Evolutionary conservation across 176 grass and related monocot genomes (phyloP).

Genomic region (Eremochloa ophiuroides): DNA sequence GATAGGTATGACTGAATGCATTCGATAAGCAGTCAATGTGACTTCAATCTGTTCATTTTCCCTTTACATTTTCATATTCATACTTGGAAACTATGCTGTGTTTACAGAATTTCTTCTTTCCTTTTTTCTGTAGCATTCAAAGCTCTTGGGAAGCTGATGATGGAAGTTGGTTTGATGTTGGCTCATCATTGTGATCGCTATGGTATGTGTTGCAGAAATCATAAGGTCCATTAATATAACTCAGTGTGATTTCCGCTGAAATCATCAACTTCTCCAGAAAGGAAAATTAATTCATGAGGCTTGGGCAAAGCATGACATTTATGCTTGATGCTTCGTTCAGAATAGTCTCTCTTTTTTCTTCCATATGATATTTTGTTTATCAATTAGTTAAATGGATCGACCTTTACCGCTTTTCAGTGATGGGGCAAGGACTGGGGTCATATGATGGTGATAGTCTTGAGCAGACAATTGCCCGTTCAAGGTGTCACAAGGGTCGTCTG

Average conservation of each 20-base stretch:
- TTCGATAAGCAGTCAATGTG: not conserved
- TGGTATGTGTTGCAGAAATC: constrained; percentile 37
- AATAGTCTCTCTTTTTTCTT: not conserved
- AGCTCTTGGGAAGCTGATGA: constrained; percentile 78
- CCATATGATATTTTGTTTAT: not conserved
- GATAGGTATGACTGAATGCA: constrained; percentile 43
- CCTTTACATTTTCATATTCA: not conserved
- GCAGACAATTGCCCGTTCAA: constrained; percentile 65
- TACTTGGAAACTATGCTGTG: not conserved
- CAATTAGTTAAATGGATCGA: not conserved
- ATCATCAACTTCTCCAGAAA: not conserved
- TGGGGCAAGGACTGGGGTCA: constrained; percentile 30
- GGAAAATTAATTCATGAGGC: not conserved
- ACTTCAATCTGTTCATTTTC: not conserved
- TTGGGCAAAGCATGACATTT: not conserved
- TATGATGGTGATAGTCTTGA: constrained; percentile 59
- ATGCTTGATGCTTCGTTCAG: not conserved
- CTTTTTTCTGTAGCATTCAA: constrained; percentile 62
- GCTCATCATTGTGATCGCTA: constrained; percentile 89
- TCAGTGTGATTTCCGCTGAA: not conserved
- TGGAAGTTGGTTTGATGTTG: constrained; percentile 89
- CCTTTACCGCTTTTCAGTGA: constrained; percentile 29
- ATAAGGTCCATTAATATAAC: not conserved
- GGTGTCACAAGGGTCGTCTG: constrained; percentile 95
- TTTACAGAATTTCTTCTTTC: not conserved